Conservation (phyloP, 2,329 filamentous ascomycete species). For the Monosporascus sp. region DNA sequence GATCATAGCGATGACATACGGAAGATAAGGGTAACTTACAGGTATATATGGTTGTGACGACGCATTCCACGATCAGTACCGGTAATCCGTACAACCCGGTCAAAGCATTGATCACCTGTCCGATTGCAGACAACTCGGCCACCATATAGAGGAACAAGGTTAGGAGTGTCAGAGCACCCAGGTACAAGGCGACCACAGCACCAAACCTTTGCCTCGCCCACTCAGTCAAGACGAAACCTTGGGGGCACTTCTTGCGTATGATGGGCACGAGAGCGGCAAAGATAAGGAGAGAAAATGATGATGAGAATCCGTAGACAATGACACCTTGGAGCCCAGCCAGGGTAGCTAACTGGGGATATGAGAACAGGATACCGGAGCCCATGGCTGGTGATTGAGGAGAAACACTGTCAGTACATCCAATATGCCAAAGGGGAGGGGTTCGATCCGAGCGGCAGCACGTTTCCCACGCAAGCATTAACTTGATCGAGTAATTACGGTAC, state of each 20-base stretch:
- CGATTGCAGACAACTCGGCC: constrained; percentile 72
- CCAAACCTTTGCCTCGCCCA: constrained; percentile 81
- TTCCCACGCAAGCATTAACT: constrained; percentile 99
- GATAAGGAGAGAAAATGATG: constrained; percentile 64
- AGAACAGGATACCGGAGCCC: constrained; percentile 77
- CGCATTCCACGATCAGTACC: constrained; percentile 70
- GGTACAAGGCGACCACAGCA: constrained; percentile 59
- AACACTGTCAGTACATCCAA: constrained; percentile 29
- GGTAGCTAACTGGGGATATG: constrained; percentile 75
- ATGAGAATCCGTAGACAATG: constrained; percentile 68
- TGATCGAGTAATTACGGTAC: constrained; percentile 96
- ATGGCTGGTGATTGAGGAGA: constrained; percentile 58
- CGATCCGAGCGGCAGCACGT: constrained; percentile 81
- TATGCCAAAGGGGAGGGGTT: constrained; percentile 19
- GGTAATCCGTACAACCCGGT: constrained; percentile 71
- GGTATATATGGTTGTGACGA: constrained; percentile 77
- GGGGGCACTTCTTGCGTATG: constrained; percentile 72
- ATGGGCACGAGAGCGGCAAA: constrained; percentile 72
- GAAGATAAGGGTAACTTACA: constrained; percentile 41
- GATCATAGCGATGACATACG: background rate
- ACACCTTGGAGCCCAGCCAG: constrained; percentile 75
- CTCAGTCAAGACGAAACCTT: constrained; percentile 79
- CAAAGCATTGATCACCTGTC: constrained; percentile 69
- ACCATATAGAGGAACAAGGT: constrained; percentile 87
- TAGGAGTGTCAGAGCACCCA: constrained; percentile 72